Conservation (phyloP, 1,139 yeast species). For the Yamadazyma spencermartinsiae region DNA sequence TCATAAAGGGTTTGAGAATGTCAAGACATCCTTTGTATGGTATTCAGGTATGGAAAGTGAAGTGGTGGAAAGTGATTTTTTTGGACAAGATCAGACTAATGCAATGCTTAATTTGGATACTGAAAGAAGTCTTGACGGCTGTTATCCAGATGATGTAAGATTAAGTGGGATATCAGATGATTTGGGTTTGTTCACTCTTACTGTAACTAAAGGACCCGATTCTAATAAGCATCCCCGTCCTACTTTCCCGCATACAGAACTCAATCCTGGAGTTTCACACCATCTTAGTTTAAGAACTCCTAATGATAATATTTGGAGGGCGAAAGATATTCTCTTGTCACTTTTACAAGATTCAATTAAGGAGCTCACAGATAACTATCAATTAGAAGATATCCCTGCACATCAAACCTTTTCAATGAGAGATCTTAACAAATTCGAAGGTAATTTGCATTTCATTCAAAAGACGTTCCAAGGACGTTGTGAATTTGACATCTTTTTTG, state of each 20-base stretch:
- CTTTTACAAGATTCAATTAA: slow-evolving; percentile 67
- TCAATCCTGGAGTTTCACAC: slow-evolving; percentile 58
- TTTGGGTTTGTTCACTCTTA: slow-evolving; percentile 54
- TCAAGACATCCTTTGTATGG: slow-evolving; percentile 67
- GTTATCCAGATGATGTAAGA: slow-evolving; percentile 33
- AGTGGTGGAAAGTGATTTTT: slow-evolving; percentile 16
- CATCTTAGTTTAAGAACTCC: slow-evolving; percentile 74
- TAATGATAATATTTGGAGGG: slow-evolving; percentile 74
- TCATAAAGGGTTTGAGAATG: slow-evolving; percentile 44
- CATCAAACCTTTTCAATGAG: slow-evolving; percentile 56
- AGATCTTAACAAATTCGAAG: slow-evolving; percentile 62
- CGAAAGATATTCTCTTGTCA: slow-evolving; percentile 72
- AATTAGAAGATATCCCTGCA: slow-evolving; percentile 40
- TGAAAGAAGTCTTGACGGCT: slow-evolving; percentile 26
- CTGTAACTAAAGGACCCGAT: slow-evolving; percentile 45
- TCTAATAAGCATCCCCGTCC: slow-evolving; percentile 42
- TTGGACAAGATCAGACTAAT: slow-evolving; percentile 22
- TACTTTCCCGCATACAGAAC: slow-evolving; percentile 22
- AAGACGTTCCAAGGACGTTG: slow-evolving; percentile 72
- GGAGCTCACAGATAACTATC: slow-evolving; percentile 41
- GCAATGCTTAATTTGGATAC: slow-evolving; percentile 37
- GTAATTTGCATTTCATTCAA: slow-evolving; percentile 80
- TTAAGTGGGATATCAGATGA: slow-evolving; percentile 57
- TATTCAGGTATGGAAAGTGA: slow-evolving; percentile 74
- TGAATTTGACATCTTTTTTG: slow-evolving; percentile 71